These are phyloP conservation scores for Fusarium kyushuense DNA, from an alignment of 2,329 filamentous ascomycete species.

Conservation along the genomic window DNA sequence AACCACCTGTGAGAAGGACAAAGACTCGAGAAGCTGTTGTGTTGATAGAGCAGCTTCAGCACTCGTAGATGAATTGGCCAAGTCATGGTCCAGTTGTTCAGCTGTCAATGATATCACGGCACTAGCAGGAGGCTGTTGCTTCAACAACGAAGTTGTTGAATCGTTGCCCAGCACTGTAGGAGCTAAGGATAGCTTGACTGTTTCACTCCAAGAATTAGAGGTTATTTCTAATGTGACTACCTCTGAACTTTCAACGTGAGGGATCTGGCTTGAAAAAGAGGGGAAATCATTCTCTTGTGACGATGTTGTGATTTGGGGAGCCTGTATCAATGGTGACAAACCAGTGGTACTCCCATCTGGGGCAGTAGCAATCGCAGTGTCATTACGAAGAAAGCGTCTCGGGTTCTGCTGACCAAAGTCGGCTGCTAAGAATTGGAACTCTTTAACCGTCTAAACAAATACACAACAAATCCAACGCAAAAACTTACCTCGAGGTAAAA, in stretches of 20 bases:
- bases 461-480: neutral
- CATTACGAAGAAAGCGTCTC: constrained; percentile 34
- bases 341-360: constrained; percentile 25
- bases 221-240: neutral
- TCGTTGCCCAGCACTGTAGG: neutral
- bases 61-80: neutral
- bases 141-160: neutral
- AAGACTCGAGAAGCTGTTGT: constrained; percentile 4
- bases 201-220: neutral
- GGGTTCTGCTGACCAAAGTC: constrained; percentile 14
- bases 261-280: neutral
- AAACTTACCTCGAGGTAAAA: constrained; percentile 38
- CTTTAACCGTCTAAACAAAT: neutral
- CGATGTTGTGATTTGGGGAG: neutral
- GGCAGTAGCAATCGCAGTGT: constrained; percentile 25
- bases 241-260: neutral
- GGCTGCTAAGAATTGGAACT: constrained; percentile 6
- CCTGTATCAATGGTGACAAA: constrained; percentile 18
- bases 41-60: neutral
- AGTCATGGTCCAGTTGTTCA: neutral
- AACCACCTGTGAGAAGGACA: neutral
- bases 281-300: neutral
- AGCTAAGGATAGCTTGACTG: neutral
- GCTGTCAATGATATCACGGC: neutral
- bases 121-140: neutral